phyloP scores from a whole-genome alignment of 768 basidiomycete species.

The Thelephora aurantiotincta region DNA sequence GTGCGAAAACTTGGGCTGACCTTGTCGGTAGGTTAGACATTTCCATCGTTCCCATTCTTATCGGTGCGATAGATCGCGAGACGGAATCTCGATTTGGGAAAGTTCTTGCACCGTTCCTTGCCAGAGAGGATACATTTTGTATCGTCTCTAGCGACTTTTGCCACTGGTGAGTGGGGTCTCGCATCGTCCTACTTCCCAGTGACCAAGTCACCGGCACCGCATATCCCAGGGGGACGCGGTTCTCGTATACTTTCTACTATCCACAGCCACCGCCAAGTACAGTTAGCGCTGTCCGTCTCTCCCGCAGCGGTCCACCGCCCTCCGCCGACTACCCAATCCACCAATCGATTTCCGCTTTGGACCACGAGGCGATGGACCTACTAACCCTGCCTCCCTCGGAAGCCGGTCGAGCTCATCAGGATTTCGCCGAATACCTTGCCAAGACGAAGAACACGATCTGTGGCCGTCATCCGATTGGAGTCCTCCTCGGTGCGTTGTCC shows the following conservation, averaged over 20 bases:
- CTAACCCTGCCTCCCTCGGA: conserved; percentile 43
- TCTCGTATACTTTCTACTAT: conserved; percentile 81
- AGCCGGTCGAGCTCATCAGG: conserved; percentile 37
- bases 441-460: conserved; percentile 92
- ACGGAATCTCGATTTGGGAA: conserved; percentile 51
- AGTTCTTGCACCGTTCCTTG: conserved; percentile 71
- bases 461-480: conserved; percentile 90
- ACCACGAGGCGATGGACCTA: conserved; percentile 74
- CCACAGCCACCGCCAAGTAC: conserved; percentile 40
- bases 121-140: conserved; percentile 66
- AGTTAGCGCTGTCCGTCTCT: conserved; percentile 33
- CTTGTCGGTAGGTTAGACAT: conserved; percentile 45
- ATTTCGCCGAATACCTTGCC: conserved; percentile 54
- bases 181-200: background rate
- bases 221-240: conserved; percentile 58
- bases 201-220: background rate
- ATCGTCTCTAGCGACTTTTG: conserved; percentile 96
- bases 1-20: background rate
- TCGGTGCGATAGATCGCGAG: conserved; percentile 57
- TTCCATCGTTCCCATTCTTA: conserved; percentile 76
- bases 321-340: conserved; percentile 52
- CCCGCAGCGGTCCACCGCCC: conserved; percentile 21
- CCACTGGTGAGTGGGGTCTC: conserved; percentile 57
- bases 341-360: conserved; percentile 69
- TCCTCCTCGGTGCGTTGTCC: conserved; percentile 68